Evolutionary conservation across 2,329 filamentous ascomycete species (phyloP).

Genomic region (Claviceps monticola): DNA sequence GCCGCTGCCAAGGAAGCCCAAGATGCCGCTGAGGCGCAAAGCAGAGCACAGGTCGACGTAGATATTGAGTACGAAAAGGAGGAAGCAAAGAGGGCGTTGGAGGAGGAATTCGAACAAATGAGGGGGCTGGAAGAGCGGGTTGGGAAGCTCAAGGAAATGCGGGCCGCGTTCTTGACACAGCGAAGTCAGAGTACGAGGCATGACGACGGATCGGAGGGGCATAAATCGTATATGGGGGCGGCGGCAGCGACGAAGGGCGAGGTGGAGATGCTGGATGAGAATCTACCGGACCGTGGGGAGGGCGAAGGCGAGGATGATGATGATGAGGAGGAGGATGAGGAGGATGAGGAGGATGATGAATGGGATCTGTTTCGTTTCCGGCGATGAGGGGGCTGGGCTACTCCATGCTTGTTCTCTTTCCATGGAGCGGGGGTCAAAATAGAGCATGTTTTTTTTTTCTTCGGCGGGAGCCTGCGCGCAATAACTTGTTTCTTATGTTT

Average conservation of each 20-base stretch:
- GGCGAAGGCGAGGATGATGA: conserved; percentile 26
- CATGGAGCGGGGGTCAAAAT: neutral
- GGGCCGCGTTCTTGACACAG: conserved; percentile 48
- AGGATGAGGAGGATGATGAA: conserved; percentile 37
- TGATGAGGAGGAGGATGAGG: conserved; percentile 33
- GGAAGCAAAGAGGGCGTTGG: conserved; percentile 58
- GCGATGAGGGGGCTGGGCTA: neutral
- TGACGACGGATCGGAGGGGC: conserved; percentile 8
- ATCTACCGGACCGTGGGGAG: neutral
- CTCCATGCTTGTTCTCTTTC: neutral
- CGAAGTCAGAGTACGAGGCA: conserved; percentile 17
- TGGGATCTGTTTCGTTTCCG: conserved; percentile 46
- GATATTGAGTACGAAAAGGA: conserved; percentile 55
- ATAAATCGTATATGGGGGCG: conserved; percentile 13
- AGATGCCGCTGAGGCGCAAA: conserved; percentile 35
- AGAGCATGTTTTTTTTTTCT: neutral
- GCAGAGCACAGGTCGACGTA: conserved; percentile 40
- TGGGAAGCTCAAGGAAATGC: conserved; percentile 50
- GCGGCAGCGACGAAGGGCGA: neutral
- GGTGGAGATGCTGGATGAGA: conserved; percentile 5
- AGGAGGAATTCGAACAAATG: conserved; percentile 75
- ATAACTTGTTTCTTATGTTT: too few relatives aligned
- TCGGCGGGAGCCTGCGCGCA: neutral
- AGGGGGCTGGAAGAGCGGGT: conserved; percentile 63
- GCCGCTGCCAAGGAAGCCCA: conserved; percentile 37